Evolutionary conservation across 345 rosid species (phyloP).

Genomic region (Melaleuca quinquenervia): DNA sequence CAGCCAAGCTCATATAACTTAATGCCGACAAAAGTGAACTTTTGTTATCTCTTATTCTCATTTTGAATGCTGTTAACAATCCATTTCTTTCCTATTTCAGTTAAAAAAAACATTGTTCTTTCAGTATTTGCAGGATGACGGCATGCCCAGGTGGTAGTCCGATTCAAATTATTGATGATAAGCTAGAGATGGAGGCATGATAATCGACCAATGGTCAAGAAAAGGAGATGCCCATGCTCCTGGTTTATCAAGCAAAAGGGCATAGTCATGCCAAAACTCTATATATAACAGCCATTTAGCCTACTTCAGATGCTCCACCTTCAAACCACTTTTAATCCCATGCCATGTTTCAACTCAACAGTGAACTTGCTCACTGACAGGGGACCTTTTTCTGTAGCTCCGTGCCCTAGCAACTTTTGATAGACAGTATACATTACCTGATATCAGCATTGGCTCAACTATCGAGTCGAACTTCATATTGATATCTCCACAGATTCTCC

Average conservation of each 20-base stretch:
- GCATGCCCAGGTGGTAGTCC: neutral
- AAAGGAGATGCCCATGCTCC: neutral
- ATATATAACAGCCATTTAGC: neutral
- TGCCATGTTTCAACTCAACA: neutral
- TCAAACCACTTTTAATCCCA: neutral
- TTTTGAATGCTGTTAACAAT: neutral
- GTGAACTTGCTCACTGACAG: neutral
- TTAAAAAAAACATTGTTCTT: neutral
- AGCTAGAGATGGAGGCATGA: neutral
- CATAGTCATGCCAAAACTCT: conserved; percentile 5
- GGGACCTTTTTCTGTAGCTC: neutral
- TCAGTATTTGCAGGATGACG: neutral
- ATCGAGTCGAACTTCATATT: neutral
- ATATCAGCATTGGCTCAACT: neutral
- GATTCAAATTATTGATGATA: neutral
- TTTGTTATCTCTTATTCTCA: neutral
- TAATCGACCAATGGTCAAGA: neutral
- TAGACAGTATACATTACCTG: neutral
- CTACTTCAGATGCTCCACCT: neutral
- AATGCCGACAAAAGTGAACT: neutral
- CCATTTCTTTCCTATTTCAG: neutral
- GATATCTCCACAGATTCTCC: neutral
- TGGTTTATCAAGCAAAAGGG: neutral
- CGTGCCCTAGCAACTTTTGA: neutral
- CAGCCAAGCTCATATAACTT: neutral